Conservation (phyloP, 2,329 filamentous ascomycete genomes). For the Zymoseptoria tritici region DNA sequence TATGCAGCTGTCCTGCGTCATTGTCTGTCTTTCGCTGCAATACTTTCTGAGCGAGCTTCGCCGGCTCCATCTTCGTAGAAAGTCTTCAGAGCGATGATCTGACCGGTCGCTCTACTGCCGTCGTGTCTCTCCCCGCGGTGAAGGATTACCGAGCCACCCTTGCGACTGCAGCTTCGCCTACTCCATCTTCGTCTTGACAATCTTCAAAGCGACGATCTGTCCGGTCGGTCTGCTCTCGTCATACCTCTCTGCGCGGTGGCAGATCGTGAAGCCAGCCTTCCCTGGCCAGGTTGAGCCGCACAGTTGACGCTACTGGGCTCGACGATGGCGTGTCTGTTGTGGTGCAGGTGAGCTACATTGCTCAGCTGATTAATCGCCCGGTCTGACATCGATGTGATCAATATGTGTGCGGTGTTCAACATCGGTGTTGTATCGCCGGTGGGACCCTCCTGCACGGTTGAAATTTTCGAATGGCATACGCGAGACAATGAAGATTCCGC, state of each 20-base stretch:
- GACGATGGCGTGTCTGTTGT: no score
- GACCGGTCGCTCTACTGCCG: slow-evolving; percentile 49
- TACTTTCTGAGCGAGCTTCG: slow-evolving; percentile 80
- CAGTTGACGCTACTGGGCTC: slow-evolving; percentile 68
- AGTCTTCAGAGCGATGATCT: slow-evolving; percentile 70
- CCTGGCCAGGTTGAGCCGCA: no score
- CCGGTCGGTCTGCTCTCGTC: slow-evolving; percentile 49
- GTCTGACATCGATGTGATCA: slow-evolving; percentile 62
- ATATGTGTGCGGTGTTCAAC: slow-evolving; percentile 61
- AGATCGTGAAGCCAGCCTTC: slow-evolving; percentile 72
- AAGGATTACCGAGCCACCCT: slow-evolving; percentile 76
- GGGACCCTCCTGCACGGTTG: no score
- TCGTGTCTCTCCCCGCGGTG: slow-evolving; percentile 63
- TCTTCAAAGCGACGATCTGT: slow-evolving; percentile 68
- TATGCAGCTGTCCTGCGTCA: slow-evolving; percentile 1
- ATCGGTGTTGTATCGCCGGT: slow-evolving; percentile 45
- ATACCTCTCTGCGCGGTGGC: slow-evolving; percentile 62
- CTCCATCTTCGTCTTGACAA: slow-evolving; percentile 73
- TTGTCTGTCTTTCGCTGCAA: neutral
- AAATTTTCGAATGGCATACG: no score
- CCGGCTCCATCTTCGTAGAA: slow-evolving; percentile 71
- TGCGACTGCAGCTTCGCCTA: slow-evolving; percentile 58
- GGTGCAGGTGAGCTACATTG: no score
- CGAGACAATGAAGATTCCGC: no score
- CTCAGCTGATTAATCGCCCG: slow-evolving; percentile 27